These are phyloP conservation scores for Colletotrichum theobromicola DNA, from an alignment of 2,329 filamentous ascomycete genomes.

Conservation along the genomic window DNA sequence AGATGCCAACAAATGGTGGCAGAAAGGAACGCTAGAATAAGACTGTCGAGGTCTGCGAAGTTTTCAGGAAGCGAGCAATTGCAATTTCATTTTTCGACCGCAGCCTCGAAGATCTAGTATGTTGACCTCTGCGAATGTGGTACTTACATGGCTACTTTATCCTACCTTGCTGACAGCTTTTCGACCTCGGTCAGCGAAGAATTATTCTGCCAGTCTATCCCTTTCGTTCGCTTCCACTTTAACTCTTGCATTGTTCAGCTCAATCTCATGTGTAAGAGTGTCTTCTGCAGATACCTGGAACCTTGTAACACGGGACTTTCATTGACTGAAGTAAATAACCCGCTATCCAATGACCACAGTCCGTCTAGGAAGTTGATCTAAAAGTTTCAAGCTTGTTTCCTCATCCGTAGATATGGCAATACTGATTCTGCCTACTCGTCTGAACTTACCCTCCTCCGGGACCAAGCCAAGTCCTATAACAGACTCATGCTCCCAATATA, in stretches of 20 bases:
- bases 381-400: fast-evolving
- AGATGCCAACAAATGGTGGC: not conserved
- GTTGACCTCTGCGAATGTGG: fast-evolving
- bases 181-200: too few species aligned
- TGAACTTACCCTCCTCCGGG: not conserved
- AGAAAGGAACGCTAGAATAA: not conserved
- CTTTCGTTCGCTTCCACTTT: too few species aligned
- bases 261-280: too few species aligned
- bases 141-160: too few species aligned
- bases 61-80: not conserved
- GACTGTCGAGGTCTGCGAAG: not conserved
- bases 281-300: too few species aligned
- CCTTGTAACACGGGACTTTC: too few species aligned
- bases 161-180: too few species aligned
- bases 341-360: not conserved
- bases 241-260: too few species aligned
- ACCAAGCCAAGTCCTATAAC: not conserved
- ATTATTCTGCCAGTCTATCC: too few species aligned
- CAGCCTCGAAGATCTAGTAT: not conserved
- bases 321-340: too few species aligned
- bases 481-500: not conserved
- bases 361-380: not conserved
- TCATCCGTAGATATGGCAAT: not conserved
- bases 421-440: fast-evolving
- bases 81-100: not conserved